A percentile compares a stretch with the other conserved stretches of the same genome.
Conservation (phyloP, 306 rosid species). For the Senna siamea region DNA sequence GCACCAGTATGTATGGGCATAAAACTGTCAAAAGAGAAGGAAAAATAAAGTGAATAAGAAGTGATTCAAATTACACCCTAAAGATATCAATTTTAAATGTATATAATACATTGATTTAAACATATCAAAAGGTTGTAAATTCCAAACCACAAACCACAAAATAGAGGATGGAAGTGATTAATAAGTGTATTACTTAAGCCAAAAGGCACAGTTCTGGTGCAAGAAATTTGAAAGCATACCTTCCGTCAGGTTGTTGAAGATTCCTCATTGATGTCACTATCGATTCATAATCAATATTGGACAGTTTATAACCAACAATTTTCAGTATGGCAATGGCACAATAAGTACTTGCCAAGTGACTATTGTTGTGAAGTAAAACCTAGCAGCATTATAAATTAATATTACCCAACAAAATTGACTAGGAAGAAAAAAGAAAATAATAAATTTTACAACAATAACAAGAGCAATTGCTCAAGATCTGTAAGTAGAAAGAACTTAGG, state of each 20-base stretch:
- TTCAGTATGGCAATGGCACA: constrained; percentile 82
- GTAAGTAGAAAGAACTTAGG: not conserved
- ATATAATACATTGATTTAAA: not conserved
- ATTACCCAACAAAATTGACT: not conserved
- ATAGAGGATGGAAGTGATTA: not conserved
- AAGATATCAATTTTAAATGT: not conserved
- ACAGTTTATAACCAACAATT: constrained; percentile 71
- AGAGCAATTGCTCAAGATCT: not conserved
- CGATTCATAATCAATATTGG: constrained; percentile 55
- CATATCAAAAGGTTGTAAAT: constrained; percentile 20
- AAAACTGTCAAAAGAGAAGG: constrained; percentile 58
- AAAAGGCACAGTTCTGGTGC: not conserved
- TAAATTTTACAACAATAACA: not conserved
- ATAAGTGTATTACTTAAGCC: not conserved
- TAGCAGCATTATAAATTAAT: constrained; percentile 31
- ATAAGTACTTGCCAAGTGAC: constrained; percentile 95
- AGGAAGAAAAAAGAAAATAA: not conserved
- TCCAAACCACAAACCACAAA: constrained; percentile 8
- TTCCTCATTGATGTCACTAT: constrained; percentile 73
- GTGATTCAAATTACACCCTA: constrained; percentile 22
- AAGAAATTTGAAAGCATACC: constrained; percentile 54
- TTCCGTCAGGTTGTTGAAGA: constrained; percentile 98
- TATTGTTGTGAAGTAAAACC: constrained; percentile 60
- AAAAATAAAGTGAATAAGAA: constrained; percentile 28
- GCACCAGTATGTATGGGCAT: constrained; percentile 85